Base-by-base conservation (phyloP, 2,329 filamentous ascomycete genomes). In the Aspergillus intermedius region DNA sequence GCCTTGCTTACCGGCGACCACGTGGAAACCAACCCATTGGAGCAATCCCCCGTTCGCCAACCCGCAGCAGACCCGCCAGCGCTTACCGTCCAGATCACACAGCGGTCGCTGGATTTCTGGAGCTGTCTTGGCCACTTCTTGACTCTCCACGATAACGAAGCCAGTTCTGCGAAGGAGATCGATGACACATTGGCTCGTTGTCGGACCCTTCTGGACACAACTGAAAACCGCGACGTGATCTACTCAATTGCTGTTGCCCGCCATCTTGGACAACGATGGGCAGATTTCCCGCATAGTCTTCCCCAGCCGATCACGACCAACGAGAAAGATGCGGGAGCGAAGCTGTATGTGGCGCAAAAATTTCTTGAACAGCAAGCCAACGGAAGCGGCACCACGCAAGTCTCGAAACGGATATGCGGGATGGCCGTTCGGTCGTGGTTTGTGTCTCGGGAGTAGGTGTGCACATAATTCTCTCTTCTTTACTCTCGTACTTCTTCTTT, bases 211-310 rank as follows among this genome's bases (percentile, higher is more conserved):
- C 77, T 95, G 10, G 86, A 89, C 57, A 86, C 86, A 43, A 80
- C 85, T 21, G 91, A 96, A 70, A 93, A 91, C 60, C 83, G 91
- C 46, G 90, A 96, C 64, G 85, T 95, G 15, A 80, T 96, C 49
- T 95, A 95, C 69, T 93, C 88, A 0, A 85, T 95, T 55, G 88
- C 87, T 7, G 81, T 95, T 48, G 83, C 87, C 13, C 83, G 89
- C 22, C 82, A 91, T 53, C 76, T 90, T 44, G 83, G 86, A 42
- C 82, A 83, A 28, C 80, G 82, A 42, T 82, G 78, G 60, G 78
- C 79, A 12, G 73, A 81, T 9, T 79, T 77, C 54, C 80, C 80
- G 28, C 78, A 78, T 54, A 78, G 72, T 51, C 74, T 77, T 21
- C 71, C 79, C 6, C 66, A 70, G 42, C 77, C 80, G 1, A 75